phyloP scores from a whole-genome alignment of 176 grass and related monocot genomes.

The Triticum timopheevii region DNA sequence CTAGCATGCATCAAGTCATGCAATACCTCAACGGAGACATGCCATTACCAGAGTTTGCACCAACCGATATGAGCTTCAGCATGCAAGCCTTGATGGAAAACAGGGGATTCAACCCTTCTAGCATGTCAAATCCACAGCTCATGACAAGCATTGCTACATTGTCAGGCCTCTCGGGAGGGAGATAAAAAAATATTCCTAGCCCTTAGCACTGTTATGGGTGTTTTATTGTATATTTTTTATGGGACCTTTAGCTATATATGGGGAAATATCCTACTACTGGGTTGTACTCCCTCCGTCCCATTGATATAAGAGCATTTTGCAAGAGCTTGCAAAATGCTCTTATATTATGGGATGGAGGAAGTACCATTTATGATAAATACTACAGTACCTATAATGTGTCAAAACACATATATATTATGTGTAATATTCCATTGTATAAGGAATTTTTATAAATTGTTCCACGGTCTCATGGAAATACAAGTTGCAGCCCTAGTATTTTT shows the following conservation, averaged over 20 bases:
- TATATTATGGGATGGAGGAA: too few relatives aligned
- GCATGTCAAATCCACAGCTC: neutral
- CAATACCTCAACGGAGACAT: neutral
- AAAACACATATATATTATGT: too few relatives aligned
- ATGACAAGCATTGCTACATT: neutral
- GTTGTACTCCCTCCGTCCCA: too few relatives aligned
- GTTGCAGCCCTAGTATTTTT: neutral
- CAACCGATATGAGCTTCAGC: constrained; percentile 6
- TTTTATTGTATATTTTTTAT: neutral
- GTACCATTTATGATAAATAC: too few relatives aligned
- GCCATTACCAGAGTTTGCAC: constrained; percentile 6
- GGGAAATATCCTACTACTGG: neutral
- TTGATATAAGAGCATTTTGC: too few relatives aligned
- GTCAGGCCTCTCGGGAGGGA: neutral
- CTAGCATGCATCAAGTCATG: neutral
- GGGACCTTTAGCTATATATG: neutral
- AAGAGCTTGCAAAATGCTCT: too few relatives aligned
- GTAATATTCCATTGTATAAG: too few relatives aligned
- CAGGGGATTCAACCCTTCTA: neutral
- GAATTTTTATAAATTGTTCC: neutral
- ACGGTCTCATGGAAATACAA: neutral
- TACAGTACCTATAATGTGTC: too few relatives aligned
- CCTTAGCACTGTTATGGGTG: neutral
- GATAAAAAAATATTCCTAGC: neutral
- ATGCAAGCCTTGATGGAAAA: constrained; percentile 12